Evolutionary conservation across 306 rosid genomes (phyloP).

Genomic region (Casuarina cunninghamiana): DNA sequence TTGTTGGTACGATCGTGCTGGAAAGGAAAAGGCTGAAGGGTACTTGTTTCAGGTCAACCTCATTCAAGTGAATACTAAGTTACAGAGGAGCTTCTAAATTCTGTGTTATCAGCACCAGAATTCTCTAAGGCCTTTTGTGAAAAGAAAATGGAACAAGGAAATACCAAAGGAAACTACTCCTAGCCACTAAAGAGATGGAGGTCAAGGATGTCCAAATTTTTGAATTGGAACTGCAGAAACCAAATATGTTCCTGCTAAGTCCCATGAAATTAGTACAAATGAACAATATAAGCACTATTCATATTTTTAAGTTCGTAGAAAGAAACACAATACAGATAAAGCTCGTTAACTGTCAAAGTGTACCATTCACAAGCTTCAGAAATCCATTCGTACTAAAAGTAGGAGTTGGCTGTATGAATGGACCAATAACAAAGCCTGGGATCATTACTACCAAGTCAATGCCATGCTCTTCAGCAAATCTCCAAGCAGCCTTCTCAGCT

Average conservation of each 20-base stretch:
- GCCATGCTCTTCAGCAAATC: constrained; percentile 63
- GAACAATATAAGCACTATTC: no score
- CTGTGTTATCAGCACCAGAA: neutral
- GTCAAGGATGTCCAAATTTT: neutral
- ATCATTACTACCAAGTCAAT: constrained; percentile 70
- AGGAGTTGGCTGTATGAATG: constrained; percentile 69
- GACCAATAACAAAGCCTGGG: constrained; percentile 72
- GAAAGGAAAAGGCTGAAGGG: no score
- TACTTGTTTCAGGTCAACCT: no score
- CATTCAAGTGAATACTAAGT: neutral
- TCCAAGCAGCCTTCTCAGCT: constrained; percentile 94
- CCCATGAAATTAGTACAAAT: no score
- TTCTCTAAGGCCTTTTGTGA: neutral
- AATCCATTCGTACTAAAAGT: constrained; percentile 51
- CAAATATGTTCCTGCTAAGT: neutral
- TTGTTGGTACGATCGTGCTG: no score
- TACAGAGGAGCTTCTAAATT: neutral
- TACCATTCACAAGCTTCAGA: constrained; percentile 63
- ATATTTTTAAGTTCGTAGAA: no score
- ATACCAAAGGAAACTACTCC: constrained; percentile 1
- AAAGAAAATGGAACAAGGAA: neutral
- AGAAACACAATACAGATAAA: no score
- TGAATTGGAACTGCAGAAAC: no score
- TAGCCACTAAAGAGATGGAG: neutral
- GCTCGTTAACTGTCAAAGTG: neutral